Percentiles rank a stretch among this genome's conserved stretches.
These are phyloP conservation scores for Alternaria sp. DNA, from an alignment of 2,329 filamentous ascomycete genomes.

Conservation along the genomic window DNA sequence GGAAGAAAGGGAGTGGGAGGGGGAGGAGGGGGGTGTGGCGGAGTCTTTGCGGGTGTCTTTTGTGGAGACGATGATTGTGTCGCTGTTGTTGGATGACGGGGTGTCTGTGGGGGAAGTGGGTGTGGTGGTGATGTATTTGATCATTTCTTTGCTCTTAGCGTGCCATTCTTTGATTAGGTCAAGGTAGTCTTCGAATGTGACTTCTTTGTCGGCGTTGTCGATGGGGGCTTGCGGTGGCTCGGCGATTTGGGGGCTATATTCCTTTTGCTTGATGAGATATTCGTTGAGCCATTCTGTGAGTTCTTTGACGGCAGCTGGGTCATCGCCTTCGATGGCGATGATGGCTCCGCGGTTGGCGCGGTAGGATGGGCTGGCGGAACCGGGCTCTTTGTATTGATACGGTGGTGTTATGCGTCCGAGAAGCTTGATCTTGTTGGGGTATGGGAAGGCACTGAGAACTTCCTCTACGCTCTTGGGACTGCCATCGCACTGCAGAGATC, in stretches of 20 bases:
- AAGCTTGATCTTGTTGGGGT: constrained; percentile 76
- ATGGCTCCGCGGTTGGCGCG: constrained; percentile 70
- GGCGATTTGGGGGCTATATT: constrained; percentile 58
- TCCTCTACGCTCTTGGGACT: constrained; percentile 63
- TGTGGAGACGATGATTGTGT: constrained; percentile 7
- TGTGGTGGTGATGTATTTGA: constrained; percentile 58
- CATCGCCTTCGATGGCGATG: constrained; percentile 81
- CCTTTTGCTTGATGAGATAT: constrained; percentile 59
- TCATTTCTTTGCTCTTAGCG: constrained; percentile 73
- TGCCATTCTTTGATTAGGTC: constrained; percentile 76
- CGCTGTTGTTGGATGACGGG: constrained; percentile 18
- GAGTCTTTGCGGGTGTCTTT: constrained; percentile 24
- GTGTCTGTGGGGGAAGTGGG: constrained; percentile 11
- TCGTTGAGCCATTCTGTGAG: constrained; percentile 70
- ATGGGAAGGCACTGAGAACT: constrained; percentile 77
- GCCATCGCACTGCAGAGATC: neutral
- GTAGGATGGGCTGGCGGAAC: constrained; percentile 37
- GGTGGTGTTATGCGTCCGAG: constrained; percentile 78
- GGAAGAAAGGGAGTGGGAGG: constrained; percentile 1
- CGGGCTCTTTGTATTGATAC: constrained; percentile 47
- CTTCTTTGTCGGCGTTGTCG: constrained; percentile 43
- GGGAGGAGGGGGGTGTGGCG: constrained; percentile 15
- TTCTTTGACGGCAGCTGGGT: constrained; percentile 65
- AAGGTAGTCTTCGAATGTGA: constrained; percentile 64
- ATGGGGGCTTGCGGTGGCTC: constrained; percentile 54